These are phyloP conservation scores for Zopfochytrium polystomum DNA, from an alignment of 371 early-diverging fungal species.

Conservation along the genomic window DNA sequence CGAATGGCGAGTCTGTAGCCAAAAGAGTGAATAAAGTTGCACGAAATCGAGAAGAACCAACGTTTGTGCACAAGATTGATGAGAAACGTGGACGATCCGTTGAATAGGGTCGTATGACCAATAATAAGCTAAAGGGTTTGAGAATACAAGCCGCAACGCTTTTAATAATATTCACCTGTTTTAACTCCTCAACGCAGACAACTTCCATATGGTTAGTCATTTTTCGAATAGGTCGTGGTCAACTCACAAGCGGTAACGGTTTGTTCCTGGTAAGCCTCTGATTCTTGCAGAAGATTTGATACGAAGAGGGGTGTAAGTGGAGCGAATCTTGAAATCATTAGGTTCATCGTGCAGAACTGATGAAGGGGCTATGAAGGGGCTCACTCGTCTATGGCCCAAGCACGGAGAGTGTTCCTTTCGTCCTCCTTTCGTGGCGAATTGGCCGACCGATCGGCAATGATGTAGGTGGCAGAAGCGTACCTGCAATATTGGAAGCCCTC, in stretches of 20 bases:
- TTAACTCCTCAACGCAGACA: conserved; percentile 68
- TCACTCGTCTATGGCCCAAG: conserved; percentile 59
- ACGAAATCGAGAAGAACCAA: conserved; percentile 13
- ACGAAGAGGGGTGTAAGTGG: conserved; percentile 66
- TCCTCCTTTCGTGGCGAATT: conserved; percentile 27
- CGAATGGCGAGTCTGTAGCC: conserved; percentile 53
- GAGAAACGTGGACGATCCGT: conserved; percentile 64
- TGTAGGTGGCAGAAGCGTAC: conserved; percentile 32
- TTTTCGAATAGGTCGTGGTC: no score
- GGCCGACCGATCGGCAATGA: conserved; percentile 46
- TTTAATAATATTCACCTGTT: conserved; percentile 22
- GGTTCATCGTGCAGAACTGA: background rate
- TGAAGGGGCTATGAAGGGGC: background rate
- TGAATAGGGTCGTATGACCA: conserved; percentile 65
- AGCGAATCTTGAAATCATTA: conserved; percentile 34
- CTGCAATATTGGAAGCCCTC: conserved; percentile 1
- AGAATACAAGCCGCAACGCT: background rate
- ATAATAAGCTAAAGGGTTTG: conserved; percentile 66
- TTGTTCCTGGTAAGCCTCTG: conserved; percentile 62
- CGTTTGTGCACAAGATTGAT: conserved; percentile 68
- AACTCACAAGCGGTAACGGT: conserved; percentile 54
- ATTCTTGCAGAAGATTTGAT: conserved; percentile 65
- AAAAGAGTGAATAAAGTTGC: background rate
- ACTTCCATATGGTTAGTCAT: conserved; percentile 31
- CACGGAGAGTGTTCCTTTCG: conserved; percentile 50